phyloP scores from a whole-genome alignment of 2,329 filamentous ascomycete genomes.

The Cladophialophora immunda region DNA sequence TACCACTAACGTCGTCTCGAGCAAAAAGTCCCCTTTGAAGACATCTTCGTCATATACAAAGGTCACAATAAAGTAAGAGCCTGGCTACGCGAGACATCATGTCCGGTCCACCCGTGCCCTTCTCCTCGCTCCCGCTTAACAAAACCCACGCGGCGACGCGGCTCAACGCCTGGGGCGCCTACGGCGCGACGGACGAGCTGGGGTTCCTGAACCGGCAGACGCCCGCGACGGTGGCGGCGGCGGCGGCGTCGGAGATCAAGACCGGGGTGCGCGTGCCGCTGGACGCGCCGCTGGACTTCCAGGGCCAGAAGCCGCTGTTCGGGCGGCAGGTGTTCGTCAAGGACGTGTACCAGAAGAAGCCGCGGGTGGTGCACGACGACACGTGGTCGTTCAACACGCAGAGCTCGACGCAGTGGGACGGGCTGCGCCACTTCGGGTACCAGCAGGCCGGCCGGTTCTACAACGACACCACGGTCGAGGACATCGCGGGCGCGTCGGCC shows the following conservation, averaged over 20 bases:
- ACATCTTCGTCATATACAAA: no score
- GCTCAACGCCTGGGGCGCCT: slow-evolving; percentile 65
- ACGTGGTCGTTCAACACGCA: slow-evolving; percentile 43
- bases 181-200: slow-evolving; percentile 60
- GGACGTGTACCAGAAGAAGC: slow-evolving; percentile 44
- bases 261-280: slow-evolving; percentile 43
- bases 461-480: slow-evolving; percentile 41
- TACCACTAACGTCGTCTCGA: no score
- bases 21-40: no score
- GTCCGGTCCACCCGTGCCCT: slow-evolving; percentile 40
- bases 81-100: no score
- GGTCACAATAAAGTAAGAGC: no score
- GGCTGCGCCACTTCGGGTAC: slow-evolving; percentile 42
- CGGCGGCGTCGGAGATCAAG: slow-evolving; percentile 55
- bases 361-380: slow-evolving; percentile 42
- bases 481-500: slow-evolving; percentile 37
- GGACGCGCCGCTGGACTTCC: slow-evolving; percentile 52
- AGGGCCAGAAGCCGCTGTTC: slow-evolving; percentile 48
- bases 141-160: slow-evolving; percentile 53
- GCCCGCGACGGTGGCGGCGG: slow-evolving; percentile 52
- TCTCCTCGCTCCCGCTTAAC: slow-evolving; percentile 57
- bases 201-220: slow-evolving; percentile 66
- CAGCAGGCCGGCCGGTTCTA: slow-evolving; percentile 39
- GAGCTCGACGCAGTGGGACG: slow-evolving; percentile 42
- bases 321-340: slow-evolving; percentile 44